Evolutionary conservation across 495 filamentous ascomycete species (phyloP), one percentile per base, ranked within the genome.

Genomic region (Echria macrotheca): DNA sequence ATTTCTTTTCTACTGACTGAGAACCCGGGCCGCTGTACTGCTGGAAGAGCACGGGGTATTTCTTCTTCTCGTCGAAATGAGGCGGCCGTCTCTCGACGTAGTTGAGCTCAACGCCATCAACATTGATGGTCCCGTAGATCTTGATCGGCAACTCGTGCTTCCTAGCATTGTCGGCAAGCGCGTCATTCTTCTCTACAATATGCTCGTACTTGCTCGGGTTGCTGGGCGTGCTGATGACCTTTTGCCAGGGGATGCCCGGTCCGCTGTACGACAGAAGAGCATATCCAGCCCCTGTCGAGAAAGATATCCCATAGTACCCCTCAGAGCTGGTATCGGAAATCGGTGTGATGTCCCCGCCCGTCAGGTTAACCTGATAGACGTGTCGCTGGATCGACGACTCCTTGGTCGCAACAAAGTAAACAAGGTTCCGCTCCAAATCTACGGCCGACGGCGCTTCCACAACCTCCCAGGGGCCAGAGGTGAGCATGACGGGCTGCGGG

Each of bases 1-100:
- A 97, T 42, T 68, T 79, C 66, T 91, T 91, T 52, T 83, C 70
- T 1, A 98, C 93, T 0, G 73, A 77, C 63, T 98, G 93, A 15
- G 89, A 95, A 17, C 86, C 87, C 0, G 93, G 93, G 4, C 93
- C 93, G 25, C 84, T 86, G 64, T 98, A 98, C 39, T 96, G 80
- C 54, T 86, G 82, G 72, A 98, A 98, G 1, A 98, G 78, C 7
- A 98, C 89, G 0, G 93, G 94, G 55, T 98, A 97, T 57, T 84
- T 81, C 64, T 86, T 90, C 48, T 79, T 83, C 22, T 79, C 73
- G 64, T 95, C 81, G 66, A 97, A 98, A 60, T 96, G 84, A 0
- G 94, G 84, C 24, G 93, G 94, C 0, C 88, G 85, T 15, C 90
- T 82, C 66, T 98, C 93, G 14, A 97, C 73, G 39, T 94, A 84